These are phyloP conservation scores for Lomentospora prolificans DNA, from an alignment of 2,329 filamentous ascomycete genomes.

Conservation along the genomic window DNA sequence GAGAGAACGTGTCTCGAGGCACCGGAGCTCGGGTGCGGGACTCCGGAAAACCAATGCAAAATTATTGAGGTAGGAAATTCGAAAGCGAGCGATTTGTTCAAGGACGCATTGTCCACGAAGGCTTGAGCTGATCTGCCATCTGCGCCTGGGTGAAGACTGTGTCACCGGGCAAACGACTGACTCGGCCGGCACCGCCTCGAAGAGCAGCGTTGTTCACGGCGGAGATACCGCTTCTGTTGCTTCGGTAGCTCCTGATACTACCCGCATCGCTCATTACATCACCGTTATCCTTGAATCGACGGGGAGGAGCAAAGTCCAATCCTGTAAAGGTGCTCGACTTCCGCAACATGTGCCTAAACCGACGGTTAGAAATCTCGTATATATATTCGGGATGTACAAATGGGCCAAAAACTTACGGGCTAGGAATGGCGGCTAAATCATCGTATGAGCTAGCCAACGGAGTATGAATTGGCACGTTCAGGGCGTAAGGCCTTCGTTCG, in stretches of 20 bases:
- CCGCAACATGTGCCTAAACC: conserved; percentile 54
- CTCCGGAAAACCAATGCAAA: not conserved
- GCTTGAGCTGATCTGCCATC: conserved; percentile 50
- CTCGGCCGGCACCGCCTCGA: conserved; percentile 72
- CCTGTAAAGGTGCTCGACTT: conserved; percentile 71
- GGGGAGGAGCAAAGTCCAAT: conserved; percentile 72
- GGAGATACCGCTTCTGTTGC: conserved; percentile 70
- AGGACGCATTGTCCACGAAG: conserved; percentile 20
- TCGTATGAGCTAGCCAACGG: conserved; percentile 79
- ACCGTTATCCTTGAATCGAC: conserved; percentile 53
- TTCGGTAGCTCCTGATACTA: conserved; percentile 53
- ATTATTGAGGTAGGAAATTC: not conserved
- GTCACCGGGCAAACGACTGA: conserved; percentile 75
- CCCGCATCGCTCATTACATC: conserved; percentile 56
- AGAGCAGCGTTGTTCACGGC: conserved; percentile 59
- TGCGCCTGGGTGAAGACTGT: conserved; percentile 69
- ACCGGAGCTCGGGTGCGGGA: not conserved
- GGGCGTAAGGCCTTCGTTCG: conserved; percentile 62
- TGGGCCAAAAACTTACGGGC: conserved; percentile 59
- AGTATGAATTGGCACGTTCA: conserved; percentile 62
- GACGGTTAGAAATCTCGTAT: conserved; percentile 17
- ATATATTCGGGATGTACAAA: not conserved
- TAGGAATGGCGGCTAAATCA: conserved; percentile 75
- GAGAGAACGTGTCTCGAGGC: not conserved
- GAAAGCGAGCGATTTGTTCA: not conserved